These are phyloP conservation scores for Cryptosporidium ryanae DNA, from an alignment of 169 alveolate genomes.

Conservation along the genomic window DNA sequence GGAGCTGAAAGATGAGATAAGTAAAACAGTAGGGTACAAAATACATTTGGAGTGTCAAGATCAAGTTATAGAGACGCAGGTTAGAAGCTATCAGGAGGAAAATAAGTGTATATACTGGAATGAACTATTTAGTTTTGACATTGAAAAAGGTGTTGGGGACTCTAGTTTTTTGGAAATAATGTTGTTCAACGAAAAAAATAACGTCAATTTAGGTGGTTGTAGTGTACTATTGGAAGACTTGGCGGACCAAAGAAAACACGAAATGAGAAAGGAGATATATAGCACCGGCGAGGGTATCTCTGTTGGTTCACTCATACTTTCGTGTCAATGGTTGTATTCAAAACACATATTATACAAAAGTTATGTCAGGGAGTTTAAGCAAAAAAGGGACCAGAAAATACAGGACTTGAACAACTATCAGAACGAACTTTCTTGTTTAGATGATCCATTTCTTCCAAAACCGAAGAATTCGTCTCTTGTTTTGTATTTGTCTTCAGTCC, in stretches of 20 bases:
- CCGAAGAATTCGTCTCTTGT: neutral
- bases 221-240: conserved; percentile 51
- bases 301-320: conserved; percentile 36
- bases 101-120: conserved; percentile 57
- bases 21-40: conserved; percentile 18
- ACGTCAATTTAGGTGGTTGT: conserved; percentile 34
- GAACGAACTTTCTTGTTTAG: conserved; percentile 36
- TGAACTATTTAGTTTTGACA: conserved; percentile 68
- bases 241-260: conserved; percentile 73
- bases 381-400: conserved; percentile 61
- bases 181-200: conserved; percentile 10
- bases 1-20: conserved; percentile 21
- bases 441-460: conserved; percentile 64
- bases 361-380: conserved; percentile 58
- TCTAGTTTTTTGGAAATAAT: conserved; percentile 11
- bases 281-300: neutral
- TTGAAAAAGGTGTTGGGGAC: conserved; percentile 26
- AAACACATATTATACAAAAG: conserved; percentile 55
- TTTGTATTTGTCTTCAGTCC: conserved; percentile 32
- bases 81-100: conserved; percentile 19
- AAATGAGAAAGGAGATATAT: conserved; percentile 38
- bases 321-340: conserved; percentile 70
- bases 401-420: conserved; percentile 52
- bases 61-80: conserved; percentile 66
- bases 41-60: conserved; percentile 72